Evolutionary conservation across 2,329 filamentous ascomycete species (phyloP).

Genomic region (Monosporascus ibericus): DNA sequence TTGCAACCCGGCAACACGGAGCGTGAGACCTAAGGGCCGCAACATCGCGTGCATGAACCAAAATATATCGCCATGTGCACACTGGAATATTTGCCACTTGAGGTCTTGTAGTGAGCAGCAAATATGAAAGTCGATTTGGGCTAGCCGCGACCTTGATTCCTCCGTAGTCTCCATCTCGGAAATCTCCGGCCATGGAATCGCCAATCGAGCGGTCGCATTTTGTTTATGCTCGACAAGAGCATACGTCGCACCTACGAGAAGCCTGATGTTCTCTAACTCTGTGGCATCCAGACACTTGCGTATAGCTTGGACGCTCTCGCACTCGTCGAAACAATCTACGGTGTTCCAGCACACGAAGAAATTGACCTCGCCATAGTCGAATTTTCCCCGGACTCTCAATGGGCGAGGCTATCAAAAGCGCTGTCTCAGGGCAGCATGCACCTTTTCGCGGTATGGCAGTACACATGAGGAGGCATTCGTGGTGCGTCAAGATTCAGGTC

Average conservation of each 20-base stretch:
- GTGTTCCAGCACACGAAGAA: constrained; percentile 2
- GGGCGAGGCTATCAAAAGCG: constrained; percentile 2
- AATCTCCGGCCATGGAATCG: neutral
- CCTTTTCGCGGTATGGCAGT: neutral
- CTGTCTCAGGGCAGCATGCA: neutral
- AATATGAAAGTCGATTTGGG: neutral
- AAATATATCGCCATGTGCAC: neutral
- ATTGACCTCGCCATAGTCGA: constrained; percentile 1
- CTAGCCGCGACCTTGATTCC: neutral
- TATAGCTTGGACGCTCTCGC: neutral
- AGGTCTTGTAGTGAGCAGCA: neutral
- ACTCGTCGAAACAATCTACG: neutral
- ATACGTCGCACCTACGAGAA: constrained; percentile 1
- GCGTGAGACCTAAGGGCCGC: neutral
- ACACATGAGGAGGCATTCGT: constrained; percentile 2
- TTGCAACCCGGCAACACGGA: neutral
- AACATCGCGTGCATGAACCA: neutral
- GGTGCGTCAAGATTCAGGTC: neutral
- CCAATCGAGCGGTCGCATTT: neutral
- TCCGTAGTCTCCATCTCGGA: neutral
- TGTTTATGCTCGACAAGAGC: neutral
- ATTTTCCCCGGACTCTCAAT: constrained; percentile 1
- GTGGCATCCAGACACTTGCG: neutral
- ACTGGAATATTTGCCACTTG: neutral
- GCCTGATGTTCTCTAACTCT: neutral